These are phyloP conservation scores for Citrus medica DNA, from an alignment of 345 rosid genomes.

Conservation along the genomic window DNA sequence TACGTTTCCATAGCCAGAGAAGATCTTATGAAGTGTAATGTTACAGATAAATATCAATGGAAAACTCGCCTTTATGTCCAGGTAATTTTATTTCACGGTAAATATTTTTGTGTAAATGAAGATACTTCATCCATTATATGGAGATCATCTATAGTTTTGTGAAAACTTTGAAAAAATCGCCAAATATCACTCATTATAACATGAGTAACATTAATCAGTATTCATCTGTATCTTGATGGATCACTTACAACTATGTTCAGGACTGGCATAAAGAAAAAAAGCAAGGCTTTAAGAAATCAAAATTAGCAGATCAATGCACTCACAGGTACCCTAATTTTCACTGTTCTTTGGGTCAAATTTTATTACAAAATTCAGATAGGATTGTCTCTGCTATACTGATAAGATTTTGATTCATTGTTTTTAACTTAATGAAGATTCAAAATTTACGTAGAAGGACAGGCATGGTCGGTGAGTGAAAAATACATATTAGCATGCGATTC, in stretches of 20 bases:
- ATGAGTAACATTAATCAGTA: neutral
- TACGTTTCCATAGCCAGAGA: slow-evolving; percentile 24
- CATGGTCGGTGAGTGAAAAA: slow-evolving; percentile 43
- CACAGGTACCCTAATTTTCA: slow-evolving; percentile 30
- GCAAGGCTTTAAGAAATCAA: slow-evolving; percentile 35
- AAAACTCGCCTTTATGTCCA: slow-evolving; percentile 34
- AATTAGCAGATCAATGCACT: slow-evolving; percentile 42
- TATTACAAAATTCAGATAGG: too few relatives aligned
- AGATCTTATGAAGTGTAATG: slow-evolving; percentile 50
- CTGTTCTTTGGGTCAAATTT: too few relatives aligned
- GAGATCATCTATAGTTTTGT: too few relatives aligned
- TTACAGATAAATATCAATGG: slow-evolving; percentile 31
- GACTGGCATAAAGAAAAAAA: slow-evolving; percentile 32
- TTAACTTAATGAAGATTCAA: slow-evolving; percentile 18
- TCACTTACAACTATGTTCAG: slow-evolving; percentile 10
- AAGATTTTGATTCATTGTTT: neutral
- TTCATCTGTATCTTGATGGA: neutral
- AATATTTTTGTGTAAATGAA: too few relatives aligned
- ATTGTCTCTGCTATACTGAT: neutral
- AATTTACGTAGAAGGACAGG: slow-evolving; percentile 33
- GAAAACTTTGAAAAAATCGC: too few relatives aligned
- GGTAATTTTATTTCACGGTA: slow-evolving; percentile 17
- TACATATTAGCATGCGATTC: slow-evolving; percentile 39
- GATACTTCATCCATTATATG: too few relatives aligned
- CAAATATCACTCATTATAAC: too few relatives aligned